Percentiles rank a stretch among this genome's conserved stretches.
phyloP scores from a whole-genome alignment of 257 asterid genomes.

The Solanum ossicruentum region DNA sequence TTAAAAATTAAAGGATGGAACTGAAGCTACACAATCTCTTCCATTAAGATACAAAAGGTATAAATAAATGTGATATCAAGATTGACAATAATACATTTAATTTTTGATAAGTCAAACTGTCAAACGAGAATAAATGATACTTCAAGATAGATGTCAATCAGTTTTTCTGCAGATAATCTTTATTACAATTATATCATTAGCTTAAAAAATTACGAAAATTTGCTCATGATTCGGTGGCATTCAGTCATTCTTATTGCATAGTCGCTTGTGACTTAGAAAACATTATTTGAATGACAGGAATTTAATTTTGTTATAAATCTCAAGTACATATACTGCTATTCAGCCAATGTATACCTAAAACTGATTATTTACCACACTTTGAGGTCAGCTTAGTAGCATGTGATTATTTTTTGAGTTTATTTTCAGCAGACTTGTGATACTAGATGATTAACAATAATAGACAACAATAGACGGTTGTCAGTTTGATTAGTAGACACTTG shows the following conservation, averaged over 20 bases:
- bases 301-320: neutral
- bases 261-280: neutral
- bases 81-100: neutral
- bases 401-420: neutral
- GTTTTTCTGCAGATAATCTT: neutral
- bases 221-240: neutral
- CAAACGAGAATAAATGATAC: neutral
- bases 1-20: neutral
- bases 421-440: neutral
- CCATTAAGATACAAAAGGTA: neutral
- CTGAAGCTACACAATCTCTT: neutral
- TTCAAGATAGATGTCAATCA: neutral
- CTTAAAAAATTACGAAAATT: neutral
- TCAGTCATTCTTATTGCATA: neutral
- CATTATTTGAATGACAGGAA: neutral
- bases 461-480: neutral
- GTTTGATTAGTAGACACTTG: neutral
- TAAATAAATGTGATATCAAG: neutral
- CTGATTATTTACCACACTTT: slow-evolving; percentile 50
- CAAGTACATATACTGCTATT: slow-evolving; percentile 86
- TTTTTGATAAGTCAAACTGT: neutral
- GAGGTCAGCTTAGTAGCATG: slow-evolving; percentile 27
- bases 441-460: neutral
- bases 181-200: neutral
- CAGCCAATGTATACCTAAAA: slow-evolving; percentile 78